Base-by-base conservation (phyloP, 192 early-diverging fungal species). In the Coemansia sp. region DNA sequence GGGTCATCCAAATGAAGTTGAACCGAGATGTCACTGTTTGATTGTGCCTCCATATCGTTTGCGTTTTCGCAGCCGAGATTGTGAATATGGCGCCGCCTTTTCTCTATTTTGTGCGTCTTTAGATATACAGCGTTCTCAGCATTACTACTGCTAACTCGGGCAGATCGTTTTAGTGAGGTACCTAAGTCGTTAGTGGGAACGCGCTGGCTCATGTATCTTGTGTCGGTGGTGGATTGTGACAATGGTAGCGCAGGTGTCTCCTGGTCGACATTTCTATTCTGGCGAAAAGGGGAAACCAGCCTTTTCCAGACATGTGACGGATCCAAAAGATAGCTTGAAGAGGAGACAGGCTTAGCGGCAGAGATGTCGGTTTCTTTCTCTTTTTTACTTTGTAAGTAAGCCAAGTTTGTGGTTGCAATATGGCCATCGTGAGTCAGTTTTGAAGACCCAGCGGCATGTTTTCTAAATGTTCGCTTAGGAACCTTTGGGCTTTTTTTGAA, bases 21-120 rank as follows among this genome's bases (percentile, higher is more conserved):
- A 54, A 78, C 52, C 5, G 71, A 70, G n/a, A 69, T 31, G 55
- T 70, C 67, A 60, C 64, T 73, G 17, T 72, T 59, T 7, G 68
- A 62, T 7, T 54, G 62, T 21, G 62, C 51, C 52, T 54, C 62
- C 5, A 32, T 53, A 22, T 53, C 62, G 17, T 53, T 42, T 54
- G 29, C 51, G 2, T 53, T 30, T 6, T 53, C 25, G 52, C 62
- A 53, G 14, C 30, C 27, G 20, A 63, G 17, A 8, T 50, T 63
- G 0, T 22, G 61, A 50, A 63, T 63, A 7, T 25, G 63, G 3
- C 14, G 9, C 39, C 2, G 14, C n/a, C n/a, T n/a, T 1, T 46
- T 14, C 11, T 46, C 11, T 46, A 0, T 7, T 51, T 14, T 2
- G 5, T 20, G 46, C 29, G 14, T 25, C 50, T 6, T 51, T 29